Conservation (phyloP, 768 basidiomycete species). For the Rhizopogon vulgaris region DNA sequence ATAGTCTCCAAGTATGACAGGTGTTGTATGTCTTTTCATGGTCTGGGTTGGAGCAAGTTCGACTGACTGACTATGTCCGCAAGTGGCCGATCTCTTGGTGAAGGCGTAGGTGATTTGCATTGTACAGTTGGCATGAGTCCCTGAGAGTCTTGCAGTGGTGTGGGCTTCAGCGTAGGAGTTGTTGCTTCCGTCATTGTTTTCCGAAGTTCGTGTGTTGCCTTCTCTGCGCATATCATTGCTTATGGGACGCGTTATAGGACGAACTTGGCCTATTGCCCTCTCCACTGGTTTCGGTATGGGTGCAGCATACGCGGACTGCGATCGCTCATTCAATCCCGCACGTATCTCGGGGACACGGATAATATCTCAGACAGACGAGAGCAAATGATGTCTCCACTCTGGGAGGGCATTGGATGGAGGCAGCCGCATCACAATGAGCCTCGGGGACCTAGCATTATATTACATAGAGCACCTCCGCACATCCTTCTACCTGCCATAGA, state of each 20-base stretch:
- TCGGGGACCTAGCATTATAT: slow-evolving; percentile 9
- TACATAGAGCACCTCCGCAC: slow-evolving; percentile 8
- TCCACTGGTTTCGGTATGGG: slow-evolving; percentile 84
- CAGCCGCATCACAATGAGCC: slow-evolving; percentile 20
- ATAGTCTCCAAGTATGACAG: slow-evolving; percentile 63
- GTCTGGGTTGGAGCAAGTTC: slow-evolving; percentile 13
- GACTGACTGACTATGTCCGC: slow-evolving; percentile 2
- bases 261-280: slow-evolving; percentile 87
- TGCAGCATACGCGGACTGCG: slow-evolving; percentile 86
- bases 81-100: slow-evolving; percentile 78
- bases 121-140: background rate
- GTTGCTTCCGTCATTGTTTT: slow-evolving; percentile 87
- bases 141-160: slow-evolving; percentile 46
- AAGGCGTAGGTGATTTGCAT: slow-evolving; percentile 58
- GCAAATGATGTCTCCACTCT: slow-evolving; percentile 11
- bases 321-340: slow-evolving; percentile 88
- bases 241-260: slow-evolving; percentile 45
- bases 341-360: slow-evolving; percentile 81
- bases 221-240: background rate
- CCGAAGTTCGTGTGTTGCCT: slow-evolving; percentile 58
- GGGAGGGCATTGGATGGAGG: background rate
- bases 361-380: slow-evolving; percentile 34
- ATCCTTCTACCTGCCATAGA: slow-evolving; percentile 1
- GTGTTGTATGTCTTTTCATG: slow-evolving; percentile 53
- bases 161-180: slow-evolving; percentile 86